A percentile compares a stretch with the other conserved stretches of the same genome.
Conservation (phyloP, 495 filamentous ascomycete species). For the Bryoglossum gracile region DNA sequence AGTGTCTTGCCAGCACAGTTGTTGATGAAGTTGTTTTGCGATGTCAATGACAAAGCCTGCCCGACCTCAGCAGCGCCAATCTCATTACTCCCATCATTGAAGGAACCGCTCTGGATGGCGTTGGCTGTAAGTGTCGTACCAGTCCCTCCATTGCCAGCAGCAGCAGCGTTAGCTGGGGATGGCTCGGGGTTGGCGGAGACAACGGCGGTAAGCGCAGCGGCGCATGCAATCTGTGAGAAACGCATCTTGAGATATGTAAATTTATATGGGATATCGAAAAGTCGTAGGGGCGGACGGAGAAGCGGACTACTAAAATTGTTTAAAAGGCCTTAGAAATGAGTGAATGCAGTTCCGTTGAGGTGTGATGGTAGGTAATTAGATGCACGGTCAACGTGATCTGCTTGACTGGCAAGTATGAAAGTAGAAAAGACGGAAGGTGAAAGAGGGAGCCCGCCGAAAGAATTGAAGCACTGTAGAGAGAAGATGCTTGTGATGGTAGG, state of each 20-base stretch:
- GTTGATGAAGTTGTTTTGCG: conserved; percentile 57
- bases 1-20: conserved; percentile 58
- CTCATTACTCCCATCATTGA: conserved; percentile 17
- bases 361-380: conserved; percentile 23
- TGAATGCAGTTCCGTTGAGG: conserved; percentile 24
- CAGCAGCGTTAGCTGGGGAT: neutral
- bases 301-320: conserved; percentile 6
- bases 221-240: conserved; percentile 17
- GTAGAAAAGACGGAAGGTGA: conserved; percentile 21
- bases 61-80: conserved; percentile 18
- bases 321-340: conserved; percentile 15
- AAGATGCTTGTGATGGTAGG: conserved; percentile 16
- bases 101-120: conserved; percentile 23
- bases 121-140: conserved; percentile 13
- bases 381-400: conserved; percentile 30
- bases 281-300: neutral
- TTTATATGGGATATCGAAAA: too few relatives aligned
- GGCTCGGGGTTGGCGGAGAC: conserved; percentile 12
- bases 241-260: conserved; percentile 23
- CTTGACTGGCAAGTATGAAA: conserved; percentile 29
- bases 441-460: conserved; percentile 22
- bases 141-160: neutral
- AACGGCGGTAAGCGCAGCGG: conserved; percentile 16
- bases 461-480: conserved; percentile 7
- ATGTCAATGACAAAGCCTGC: conserved; percentile 20